These are phyloP conservation scores for Pisolithus thermaeus DNA, from an alignment of 1,284 basidiomycete genomes.

Conservation along the genomic window DNA sequence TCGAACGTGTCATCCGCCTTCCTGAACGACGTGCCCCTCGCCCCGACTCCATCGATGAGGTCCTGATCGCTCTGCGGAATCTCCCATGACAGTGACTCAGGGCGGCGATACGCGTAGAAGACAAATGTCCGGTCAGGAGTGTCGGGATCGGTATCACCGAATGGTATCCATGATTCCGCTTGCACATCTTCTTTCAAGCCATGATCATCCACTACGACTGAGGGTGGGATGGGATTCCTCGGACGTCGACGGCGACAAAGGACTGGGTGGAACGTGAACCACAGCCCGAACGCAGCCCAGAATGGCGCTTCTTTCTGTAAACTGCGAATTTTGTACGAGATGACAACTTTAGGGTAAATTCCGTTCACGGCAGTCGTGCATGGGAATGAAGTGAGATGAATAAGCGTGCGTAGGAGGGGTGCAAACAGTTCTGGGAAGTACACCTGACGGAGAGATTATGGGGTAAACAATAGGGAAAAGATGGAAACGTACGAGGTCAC, in stretches of 20 bases:
- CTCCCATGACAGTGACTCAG: conserved; percentile 50
- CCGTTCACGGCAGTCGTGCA: conserved; percentile 22
- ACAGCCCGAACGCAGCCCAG: conserved; percentile 77
- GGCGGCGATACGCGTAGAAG: conserved; percentile 54
- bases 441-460: conserved; percentile 36
- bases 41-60: conserved; percentile 51
- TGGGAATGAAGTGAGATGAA: conserved; percentile 56
- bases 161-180: conserved; percentile 33
- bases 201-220: not conserved
- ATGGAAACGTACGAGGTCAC: conserved; percentile 56
- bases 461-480: not conserved
- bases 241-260: conserved; percentile 30
- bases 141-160: conserved; percentile 29
- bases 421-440: conserved; percentile 73
- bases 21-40: conserved; percentile 33
- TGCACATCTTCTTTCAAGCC: conserved; percentile 7
- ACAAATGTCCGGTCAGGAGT: conserved; percentile 46
- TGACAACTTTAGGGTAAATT: conserved; percentile 35
- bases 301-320: conserved; percentile 73
- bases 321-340: conserved; percentile 77
- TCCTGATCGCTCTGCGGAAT: conserved; percentile 49
- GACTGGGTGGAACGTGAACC: conserved; percentile 71
- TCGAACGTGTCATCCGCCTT: conserved; percentile 68
- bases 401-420: conserved; percentile 61
- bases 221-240: not conserved